Conservation (phyloP, 306 rosid species). For the Casuarina cunninghamiana region DNA sequence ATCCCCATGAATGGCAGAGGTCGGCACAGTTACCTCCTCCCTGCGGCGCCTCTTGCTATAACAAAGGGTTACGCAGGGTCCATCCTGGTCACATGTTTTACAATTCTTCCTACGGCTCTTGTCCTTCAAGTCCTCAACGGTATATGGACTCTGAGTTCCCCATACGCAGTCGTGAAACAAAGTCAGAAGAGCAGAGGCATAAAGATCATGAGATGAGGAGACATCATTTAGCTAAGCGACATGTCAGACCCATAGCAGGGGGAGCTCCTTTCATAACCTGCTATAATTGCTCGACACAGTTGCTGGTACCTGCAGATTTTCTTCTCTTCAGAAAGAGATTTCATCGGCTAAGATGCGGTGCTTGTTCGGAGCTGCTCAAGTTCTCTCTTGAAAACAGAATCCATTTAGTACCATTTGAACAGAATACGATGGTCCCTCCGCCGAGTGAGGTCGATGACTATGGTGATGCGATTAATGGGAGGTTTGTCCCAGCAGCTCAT, state of each 20-base stretch:
- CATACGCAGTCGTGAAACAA: conserved; percentile 38
- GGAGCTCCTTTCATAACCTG: conserved; percentile 89
- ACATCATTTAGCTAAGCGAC: conserved; percentile 49
- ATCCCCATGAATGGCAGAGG: conserved; percentile 47
- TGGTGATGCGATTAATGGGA: conserved; percentile 29
- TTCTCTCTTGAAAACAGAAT: conserved; percentile 59
- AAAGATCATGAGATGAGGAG: conserved; percentile 40
- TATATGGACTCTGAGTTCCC: conserved; percentile 39
- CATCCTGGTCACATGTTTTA: conserved; percentile 40
- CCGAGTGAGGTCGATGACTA: conserved; percentile 43
- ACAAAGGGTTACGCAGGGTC: conserved; percentile 30
- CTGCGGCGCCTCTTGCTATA: conserved; percentile 24
- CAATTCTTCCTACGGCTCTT: conserved; percentile 35
- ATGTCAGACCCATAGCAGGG: conserved; percentile 76
- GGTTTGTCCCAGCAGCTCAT: conserved; percentile 37
- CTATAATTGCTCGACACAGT: conserved; percentile 55
- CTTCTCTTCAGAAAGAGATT: conserved; percentile 55
- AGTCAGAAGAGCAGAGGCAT: conserved; percentile 46
- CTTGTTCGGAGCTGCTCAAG: conserved; percentile 74
- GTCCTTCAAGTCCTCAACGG: conserved; percentile 51
- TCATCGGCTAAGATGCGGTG: conserved; percentile 71
- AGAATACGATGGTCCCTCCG: conserved; percentile 38
- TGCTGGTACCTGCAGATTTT: conserved; percentile 83
- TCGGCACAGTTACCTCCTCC: conserved; percentile 51
- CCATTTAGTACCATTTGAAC: conserved; percentile 50